Conservation (phyloP, 179 eudicot genomes). For the Spergularia azorica region DNA sequence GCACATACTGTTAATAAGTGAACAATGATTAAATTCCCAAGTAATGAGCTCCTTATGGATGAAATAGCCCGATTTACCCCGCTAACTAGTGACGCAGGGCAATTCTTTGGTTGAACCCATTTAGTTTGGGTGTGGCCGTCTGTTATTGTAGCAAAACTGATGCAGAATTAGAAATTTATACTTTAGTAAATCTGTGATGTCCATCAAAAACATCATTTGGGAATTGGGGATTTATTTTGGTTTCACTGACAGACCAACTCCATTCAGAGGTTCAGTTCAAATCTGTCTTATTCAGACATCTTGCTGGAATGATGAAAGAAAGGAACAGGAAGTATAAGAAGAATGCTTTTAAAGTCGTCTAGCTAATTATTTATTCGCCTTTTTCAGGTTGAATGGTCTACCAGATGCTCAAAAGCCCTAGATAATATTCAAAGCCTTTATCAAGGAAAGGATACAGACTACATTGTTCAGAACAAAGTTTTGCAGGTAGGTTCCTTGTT, state of each 20-base stretch:
- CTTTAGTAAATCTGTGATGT: too few relatives aligned
- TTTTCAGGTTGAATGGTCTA: slow-evolving; percentile 87
- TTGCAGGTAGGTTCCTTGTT: slow-evolving; percentile 53
- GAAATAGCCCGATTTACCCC: too few relatives aligned
- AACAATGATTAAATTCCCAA: too few relatives aligned
- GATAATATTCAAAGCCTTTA: slow-evolving; percentile 62
- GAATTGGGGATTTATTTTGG: not conserved
- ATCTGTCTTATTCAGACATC: not conserved
- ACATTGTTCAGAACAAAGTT: slow-evolving; percentile 70
- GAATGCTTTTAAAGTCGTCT: not conserved
- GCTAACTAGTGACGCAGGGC: too few relatives aligned
- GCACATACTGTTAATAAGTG: too few relatives aligned
- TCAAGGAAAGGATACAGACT: slow-evolving; percentile 73
- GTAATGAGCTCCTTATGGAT: too few relatives aligned
- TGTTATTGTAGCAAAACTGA: too few relatives aligned
- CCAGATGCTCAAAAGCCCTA: slow-evolving; percentile 66
- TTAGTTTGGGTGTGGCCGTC: too few relatives aligned
- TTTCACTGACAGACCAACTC: not conserved
- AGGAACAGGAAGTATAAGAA: not conserved
- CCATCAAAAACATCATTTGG: too few relatives aligned
- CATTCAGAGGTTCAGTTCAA: not conserved
- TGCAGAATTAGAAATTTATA: too few relatives aligned
- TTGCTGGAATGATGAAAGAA: slow-evolving; percentile 1
- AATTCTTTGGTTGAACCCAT: too few relatives aligned
- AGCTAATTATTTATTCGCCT: not conserved